Evolutionary conservation across 2,329 filamentous ascomycete species (phyloP).

Genomic region (Aureobasidium sp.): DNA sequence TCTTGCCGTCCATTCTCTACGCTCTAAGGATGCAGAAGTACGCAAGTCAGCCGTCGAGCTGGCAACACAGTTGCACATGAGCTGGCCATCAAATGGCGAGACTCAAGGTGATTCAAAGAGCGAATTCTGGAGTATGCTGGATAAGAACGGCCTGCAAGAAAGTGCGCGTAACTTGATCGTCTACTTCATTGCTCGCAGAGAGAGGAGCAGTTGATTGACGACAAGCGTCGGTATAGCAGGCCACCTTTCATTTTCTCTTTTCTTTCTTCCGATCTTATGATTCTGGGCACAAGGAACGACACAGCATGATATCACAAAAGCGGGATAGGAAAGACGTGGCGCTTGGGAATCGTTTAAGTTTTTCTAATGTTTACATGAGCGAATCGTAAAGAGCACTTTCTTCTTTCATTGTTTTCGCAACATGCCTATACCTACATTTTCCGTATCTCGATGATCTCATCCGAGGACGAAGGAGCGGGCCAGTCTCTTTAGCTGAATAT

Average conservation of each 20-base stretch:
- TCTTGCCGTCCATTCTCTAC: slow-evolving; percentile 23
- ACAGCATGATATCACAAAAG: slow-evolving; percentile 9
- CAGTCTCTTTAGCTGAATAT: not conserved
- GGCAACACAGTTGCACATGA: slow-evolving; percentile 63
- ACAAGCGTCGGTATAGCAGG: not conserved
- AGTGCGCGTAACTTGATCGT: slow-evolving; percentile 71
- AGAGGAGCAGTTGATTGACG: slow-evolving; percentile 42
- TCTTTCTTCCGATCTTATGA: not conserved
- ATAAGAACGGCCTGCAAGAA: slow-evolving; percentile 50
- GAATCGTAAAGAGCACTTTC: not conserved
- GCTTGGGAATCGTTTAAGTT: not conserved
- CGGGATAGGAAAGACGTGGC: not conserved
- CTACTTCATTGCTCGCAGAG: slow-evolving; percentile 67
- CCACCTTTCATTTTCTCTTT: not conserved
- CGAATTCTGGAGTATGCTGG: slow-evolving; percentile 62
- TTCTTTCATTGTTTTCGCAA: not conserved
- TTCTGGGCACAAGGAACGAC: not conserved
- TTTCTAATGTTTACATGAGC: not conserved
- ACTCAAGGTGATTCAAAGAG: slow-evolving; percentile 33
- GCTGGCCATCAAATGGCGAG: slow-evolving; percentile 35
- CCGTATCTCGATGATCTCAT: not conserved
- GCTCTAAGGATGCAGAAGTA: slow-evolving; percentile 27
- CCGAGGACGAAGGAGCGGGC: not conserved
- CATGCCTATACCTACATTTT: not conserved
- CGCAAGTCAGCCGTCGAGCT: slow-evolving; percentile 69